Evolutionary conservation across 805 yeast species (phyloP), one percentile per base, ranked within the genome.

Genomic region (Maudiozyma bulderi): DNA sequence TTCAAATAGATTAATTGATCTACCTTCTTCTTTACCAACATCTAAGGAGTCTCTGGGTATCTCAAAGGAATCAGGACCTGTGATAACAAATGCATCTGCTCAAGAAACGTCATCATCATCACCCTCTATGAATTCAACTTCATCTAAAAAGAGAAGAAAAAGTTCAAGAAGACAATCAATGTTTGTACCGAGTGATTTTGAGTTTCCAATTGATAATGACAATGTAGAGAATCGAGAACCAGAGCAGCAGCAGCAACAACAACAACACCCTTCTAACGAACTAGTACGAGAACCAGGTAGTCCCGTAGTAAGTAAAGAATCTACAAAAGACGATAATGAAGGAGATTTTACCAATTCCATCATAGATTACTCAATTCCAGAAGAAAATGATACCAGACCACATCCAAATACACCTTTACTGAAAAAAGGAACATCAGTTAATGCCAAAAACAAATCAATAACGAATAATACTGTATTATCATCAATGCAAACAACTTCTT

Each of bases 141-240:
- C 33, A 11, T n/a, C n/a, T 20, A 50, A 8, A 68, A 61, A 45
- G 63, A 66, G 52, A 65, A 62, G 72, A 26, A 71, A 66, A 50
- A 66, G 70, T 49, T 61, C 69, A 5, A 61, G 75, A 55, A 65
- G 75, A 52, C 72, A 71, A 48, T 70, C 74, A 1, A 64, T 71
- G 43, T 68, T 68, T 52, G 56, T 67, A 28, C 65, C 69, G 6
- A 62, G 60, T n/a, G 66, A 65, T 43, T 55, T 64, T 33, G 59
- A 61, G 28, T 58, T 59, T 46, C 57, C 61, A 38, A 52, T 53
- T 13, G 52, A 50, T 6, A 57, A 58, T 29, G 38, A 35, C 20
- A 13, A 35, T 9, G 7, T 6, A 35, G 14, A 44, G 40, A 41
- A 33, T 8, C 13, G 42, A 45, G 7, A 35, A 40, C 10, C 10